Conservation (phyloP, 208 protist species). For the Trypanosoma avium region DNA sequence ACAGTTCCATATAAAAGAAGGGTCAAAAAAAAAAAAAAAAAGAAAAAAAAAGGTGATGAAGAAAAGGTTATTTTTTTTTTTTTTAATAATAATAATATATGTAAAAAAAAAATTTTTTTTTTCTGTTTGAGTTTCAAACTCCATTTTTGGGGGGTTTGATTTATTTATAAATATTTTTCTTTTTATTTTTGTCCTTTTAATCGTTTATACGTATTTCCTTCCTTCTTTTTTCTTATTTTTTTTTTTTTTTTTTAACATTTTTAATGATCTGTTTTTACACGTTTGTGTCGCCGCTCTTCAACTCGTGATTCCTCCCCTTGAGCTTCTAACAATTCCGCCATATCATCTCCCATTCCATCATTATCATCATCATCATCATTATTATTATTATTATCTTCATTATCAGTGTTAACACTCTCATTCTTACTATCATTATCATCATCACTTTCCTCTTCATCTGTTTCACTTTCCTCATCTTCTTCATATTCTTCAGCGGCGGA, state of each 20-base stretch:
- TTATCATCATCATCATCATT: slow-evolving; percentile 31
- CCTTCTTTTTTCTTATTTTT: slow-evolving; percentile 3
- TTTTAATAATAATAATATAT: background rate
- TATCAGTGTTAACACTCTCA: background rate
- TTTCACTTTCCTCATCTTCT: slow-evolving; percentile 24
- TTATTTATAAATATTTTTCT: slow-evolving; percentile 6
- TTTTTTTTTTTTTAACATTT: slow-evolving; percentile 13
- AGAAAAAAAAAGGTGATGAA: slow-evolving; percentile 32
- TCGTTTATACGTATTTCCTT: background rate
- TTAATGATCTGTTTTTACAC: slow-evolving; percentile 29
- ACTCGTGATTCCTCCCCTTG: slow-evolving; percentile 24
- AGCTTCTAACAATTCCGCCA: slow-evolving; percentile 50
- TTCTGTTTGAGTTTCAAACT: background rate
- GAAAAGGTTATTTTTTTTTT: background rate
- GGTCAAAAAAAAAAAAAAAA: slow-evolving; percentile 39
- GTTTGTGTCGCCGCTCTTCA: slow-evolving; percentile 24
- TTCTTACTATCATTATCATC: slow-evolving; percentile 22
- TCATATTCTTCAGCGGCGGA: slow-evolving; percentile 9
- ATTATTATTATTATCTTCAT: slow-evolving; percentile 30
- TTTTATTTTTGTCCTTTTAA: slow-evolving; percentile 1
- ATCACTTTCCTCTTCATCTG: slow-evolving; percentile 11
- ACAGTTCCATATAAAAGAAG: too few relatives aligned
- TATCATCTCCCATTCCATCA: slow-evolving; percentile 63
- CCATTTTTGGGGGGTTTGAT: too few relatives aligned
- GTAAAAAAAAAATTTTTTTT: background rate